A percentile compares a stretch with the other conserved stretches of the same genome.
Conservation (phyloP, 306 rosid genomes). For the Malus orientalis region DNA sequence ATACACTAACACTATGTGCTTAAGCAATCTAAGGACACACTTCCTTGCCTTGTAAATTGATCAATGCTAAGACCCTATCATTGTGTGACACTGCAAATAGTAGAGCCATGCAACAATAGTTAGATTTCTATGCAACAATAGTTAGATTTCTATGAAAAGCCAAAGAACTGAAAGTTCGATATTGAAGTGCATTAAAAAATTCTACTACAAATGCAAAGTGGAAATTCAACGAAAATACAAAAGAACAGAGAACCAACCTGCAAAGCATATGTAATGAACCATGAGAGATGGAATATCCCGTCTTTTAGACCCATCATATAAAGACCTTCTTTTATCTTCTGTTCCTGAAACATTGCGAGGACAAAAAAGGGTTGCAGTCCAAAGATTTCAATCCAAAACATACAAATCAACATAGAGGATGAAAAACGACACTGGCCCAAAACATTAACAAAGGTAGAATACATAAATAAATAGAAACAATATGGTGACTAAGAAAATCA, state of each 20-base stretch:
- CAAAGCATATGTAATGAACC: constrained; percentile 83
- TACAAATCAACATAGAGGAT: background rate
- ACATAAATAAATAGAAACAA: background rate
- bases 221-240: constrained; percentile 1
- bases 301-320: constrained; percentile 98
- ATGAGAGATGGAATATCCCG: constrained; percentile 81
- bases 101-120: background rate
- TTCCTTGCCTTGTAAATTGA: background rate
- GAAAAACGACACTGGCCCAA: constrained; percentile 2
- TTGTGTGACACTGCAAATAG: background rate
- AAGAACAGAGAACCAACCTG: constrained; percentile 48
- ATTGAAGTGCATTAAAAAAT: background rate
- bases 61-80: background rate
- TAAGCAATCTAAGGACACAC: background rate
- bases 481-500: constrained; percentile 6
- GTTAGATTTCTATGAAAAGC: background rate
- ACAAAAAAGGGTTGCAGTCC: constrained; percentile 12
- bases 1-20: background rate
- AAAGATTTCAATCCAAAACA: background rate
- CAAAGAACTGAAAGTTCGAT: background rate
- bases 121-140: background rate
- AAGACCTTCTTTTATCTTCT: constrained; percentile 91
- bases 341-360: constrained; percentile 52
- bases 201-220: background rate
- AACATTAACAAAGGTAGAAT: background rate